Percentiles rank a stretch among this genome's conserved stretches.
Evolutionary conservation across 208 protist species (phyloP).

Genomic region (Leishmania turanica): DNA sequence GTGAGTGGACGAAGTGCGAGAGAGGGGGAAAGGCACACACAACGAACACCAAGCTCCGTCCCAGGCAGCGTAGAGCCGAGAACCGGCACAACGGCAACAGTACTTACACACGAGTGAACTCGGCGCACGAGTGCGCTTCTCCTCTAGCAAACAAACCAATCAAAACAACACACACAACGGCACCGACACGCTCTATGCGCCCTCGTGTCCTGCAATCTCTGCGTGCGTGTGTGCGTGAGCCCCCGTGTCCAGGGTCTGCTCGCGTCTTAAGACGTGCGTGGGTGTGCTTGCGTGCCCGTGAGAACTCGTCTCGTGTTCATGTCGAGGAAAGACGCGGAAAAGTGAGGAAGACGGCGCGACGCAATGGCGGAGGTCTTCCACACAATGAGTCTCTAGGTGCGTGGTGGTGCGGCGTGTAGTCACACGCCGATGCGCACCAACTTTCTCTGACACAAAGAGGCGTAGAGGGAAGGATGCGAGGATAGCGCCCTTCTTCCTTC

Average conservation of each 20-base stretch:
- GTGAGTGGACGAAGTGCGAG: background rate
- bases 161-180: too few relatives aligned
- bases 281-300: background rate
- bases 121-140: too few relatives aligned
- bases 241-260: background rate
- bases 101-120: background rate
- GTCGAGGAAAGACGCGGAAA: background rate
- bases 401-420: background rate
- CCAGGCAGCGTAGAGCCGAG: background rate
- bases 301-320: background rate
- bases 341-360: background rate
- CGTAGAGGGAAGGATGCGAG: background rate
- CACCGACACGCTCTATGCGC: background rate
- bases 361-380: background rate
- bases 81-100: too few relatives aligned
- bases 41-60: background rate
- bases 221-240: background rate
- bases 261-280: constrained; percentile 10
- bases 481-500: background rate
- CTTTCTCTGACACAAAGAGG: background rate
- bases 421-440: background rate
- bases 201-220: background rate
- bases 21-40: too few relatives aligned
- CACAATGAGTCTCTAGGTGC: background rate
- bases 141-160: background rate